Percentiles rank a stretch among this genome's conserved stretches.
Conservation (phyloP, 108 stramenopile genomes). For the Nannochloropsis granulata region DNA sequence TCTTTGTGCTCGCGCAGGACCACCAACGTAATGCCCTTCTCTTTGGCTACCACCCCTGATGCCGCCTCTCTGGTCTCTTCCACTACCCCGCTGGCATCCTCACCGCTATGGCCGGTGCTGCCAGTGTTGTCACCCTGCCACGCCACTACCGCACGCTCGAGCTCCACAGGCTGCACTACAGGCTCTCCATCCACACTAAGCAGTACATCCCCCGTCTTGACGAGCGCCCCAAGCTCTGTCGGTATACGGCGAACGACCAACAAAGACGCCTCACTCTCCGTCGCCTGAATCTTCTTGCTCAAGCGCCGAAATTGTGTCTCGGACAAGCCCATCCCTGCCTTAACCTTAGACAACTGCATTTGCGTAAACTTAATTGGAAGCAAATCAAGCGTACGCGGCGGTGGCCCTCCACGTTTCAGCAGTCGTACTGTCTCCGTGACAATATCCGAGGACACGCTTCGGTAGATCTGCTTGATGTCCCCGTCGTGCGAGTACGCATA, state of each 20-base stretch:
- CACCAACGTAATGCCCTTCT: neutral
- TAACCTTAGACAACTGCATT: neutral
- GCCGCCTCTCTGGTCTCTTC: neutral
- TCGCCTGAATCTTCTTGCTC: neutral
- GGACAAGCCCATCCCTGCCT: neutral
- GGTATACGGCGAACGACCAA: neutral
- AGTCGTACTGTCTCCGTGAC: neutral
- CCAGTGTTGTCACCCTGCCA: neutral
- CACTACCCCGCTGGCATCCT: too few relatives aligned
- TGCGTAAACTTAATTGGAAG: neutral
- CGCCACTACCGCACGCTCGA: neutral
- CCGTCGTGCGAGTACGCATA: neutral
- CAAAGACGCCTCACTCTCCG: neutral
- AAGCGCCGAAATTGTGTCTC: neutral
- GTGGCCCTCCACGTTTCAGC: neutral
- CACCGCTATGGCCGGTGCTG: too few relatives aligned
- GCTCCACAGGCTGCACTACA: neutral
- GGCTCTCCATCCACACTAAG: constrained; percentile 6
- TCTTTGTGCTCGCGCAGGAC: constrained; percentile 1
- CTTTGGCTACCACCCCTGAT: too few relatives aligned
- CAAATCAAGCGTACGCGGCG: neutral
- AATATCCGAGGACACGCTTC: neutral
- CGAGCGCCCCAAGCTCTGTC: neutral
- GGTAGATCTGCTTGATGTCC: neutral
- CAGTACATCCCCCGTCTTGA: constrained; percentile 16